Conservation (phyloP, 305 asterid genomes). For the Andrographis paniculata region DNA sequence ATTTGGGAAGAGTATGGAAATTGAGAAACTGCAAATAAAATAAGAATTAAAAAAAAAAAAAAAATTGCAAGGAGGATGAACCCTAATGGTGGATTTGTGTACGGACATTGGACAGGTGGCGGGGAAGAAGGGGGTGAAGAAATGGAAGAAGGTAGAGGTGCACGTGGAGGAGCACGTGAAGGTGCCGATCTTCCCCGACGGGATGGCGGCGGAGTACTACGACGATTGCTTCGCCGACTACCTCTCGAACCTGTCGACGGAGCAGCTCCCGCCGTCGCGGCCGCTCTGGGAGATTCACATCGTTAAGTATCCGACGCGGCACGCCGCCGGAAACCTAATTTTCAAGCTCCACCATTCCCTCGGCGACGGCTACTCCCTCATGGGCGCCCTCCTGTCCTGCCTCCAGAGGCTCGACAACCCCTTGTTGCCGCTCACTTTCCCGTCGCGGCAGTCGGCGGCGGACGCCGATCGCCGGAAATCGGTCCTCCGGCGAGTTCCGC, state of each 20-base stretch:
- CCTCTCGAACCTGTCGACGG: conserved; percentile 34
- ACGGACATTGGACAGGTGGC: conserved; percentile 34
- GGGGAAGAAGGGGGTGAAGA: conserved; percentile 29
- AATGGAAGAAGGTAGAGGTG: conserved; percentile 63
- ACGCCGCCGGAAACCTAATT: conserved; percentile 34
- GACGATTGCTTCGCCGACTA: conserved; percentile 49
- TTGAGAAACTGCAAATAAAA: no score
- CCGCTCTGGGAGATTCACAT: conserved; percentile 73
- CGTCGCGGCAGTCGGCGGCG: conserved; percentile 20
- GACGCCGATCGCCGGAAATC: neutral
- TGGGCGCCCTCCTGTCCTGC: conserved; percentile 75
- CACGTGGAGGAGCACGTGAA: conserved; percentile 34
- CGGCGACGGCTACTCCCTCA: conserved; percentile 73
- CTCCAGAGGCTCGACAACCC: conserved; percentile 57
- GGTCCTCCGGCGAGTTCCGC: conserved; percentile 12
- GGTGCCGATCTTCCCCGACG: conserved; percentile 35
- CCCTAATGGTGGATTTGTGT: no score
- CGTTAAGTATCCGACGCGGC: conserved; percentile 50
- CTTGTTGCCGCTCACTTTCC: conserved; percentile 48
- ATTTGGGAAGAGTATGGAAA: no score
- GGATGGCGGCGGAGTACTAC: conserved; percentile 32
- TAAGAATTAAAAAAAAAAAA: no score
- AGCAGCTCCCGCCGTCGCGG: conserved; percentile 27
- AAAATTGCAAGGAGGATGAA: no score
- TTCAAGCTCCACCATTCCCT: conserved; percentile 70